A percentile compares a stretch with the other conserved stretches of the same genome.
Evolutionary conservation across 2,329 filamentous ascomycete species (phyloP).

Genomic region (Botrytis galanthina): DNA sequence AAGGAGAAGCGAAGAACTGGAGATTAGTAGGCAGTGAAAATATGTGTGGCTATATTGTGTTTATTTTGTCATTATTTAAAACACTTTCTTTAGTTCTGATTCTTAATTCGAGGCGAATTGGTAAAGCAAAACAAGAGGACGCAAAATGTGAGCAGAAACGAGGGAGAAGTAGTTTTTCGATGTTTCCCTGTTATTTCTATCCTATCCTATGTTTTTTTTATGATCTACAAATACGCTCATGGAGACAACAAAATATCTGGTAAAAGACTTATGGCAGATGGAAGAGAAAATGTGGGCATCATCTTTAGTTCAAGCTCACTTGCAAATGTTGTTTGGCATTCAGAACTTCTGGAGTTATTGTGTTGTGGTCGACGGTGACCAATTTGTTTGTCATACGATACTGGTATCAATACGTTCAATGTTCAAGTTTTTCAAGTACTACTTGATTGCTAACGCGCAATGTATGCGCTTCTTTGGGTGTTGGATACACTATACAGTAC

Average conservation of each 20-base stretch:
- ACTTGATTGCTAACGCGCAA: background rate
- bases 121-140: background rate
- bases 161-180: background rate
- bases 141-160: background rate
- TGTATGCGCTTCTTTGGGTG: background rate
- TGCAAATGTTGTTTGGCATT: conserved; percentile 9
- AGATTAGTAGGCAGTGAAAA: background rate
- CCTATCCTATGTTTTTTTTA: background rate
- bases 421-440: background rate
- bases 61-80: conserved; percentile 7
- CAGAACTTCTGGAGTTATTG: background rate
- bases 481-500: background rate
- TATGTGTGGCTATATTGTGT: background rate
- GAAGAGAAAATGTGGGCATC: background rate
- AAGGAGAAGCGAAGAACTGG: background rate
- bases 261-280: background rate
- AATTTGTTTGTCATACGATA: conserved; percentile 6
- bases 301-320: conserved; percentile 1
- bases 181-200: background rate
- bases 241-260: background rate
- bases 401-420: background rate
- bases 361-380: conserved; percentile 1
- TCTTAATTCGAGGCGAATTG: background rate
- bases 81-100: background rate
- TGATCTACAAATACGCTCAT: background rate